Evolutionary conservation across 1,284 basidiomycete genomes (phyloP).

Genomic region (Athelia sp.): DNA sequence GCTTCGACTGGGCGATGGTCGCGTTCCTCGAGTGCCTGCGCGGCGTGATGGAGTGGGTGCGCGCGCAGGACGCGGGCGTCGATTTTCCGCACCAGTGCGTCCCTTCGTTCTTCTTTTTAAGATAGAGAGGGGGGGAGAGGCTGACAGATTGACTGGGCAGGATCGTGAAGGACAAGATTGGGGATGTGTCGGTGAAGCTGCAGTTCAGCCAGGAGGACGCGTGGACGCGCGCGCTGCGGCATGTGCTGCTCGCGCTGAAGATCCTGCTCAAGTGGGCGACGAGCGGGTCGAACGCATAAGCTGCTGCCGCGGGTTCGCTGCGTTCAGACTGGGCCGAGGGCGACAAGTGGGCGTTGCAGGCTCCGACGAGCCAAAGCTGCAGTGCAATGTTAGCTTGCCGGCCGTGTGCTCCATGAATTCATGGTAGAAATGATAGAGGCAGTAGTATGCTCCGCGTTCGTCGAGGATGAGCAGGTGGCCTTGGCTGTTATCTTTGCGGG

Average conservation of each 20-base stretch:
- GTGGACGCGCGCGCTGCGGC: slow-evolving; percentile 79
- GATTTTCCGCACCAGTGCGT: slow-evolving; percentile 84
- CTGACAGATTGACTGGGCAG: slow-evolving; percentile 34
- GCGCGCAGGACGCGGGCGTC: slow-evolving; percentile 63
- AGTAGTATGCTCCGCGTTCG: too few relatives aligned
- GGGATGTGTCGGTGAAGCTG: slow-evolving; percentile 89
- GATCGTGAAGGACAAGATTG: slow-evolving; percentile 92
- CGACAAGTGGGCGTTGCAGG: too few relatives aligned
- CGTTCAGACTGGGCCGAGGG: neutral
- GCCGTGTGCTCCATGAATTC: too few relatives aligned
- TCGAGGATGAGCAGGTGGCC: too few relatives aligned
- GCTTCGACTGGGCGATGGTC: slow-evolving; percentile 96
- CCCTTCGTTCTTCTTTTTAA: slow-evolving; percentile 3
- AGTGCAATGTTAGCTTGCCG: too few relatives aligned
- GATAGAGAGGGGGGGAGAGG: too few relatives aligned
- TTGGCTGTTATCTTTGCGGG: too few relatives aligned
- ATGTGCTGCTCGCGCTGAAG: slow-evolving; percentile 88
- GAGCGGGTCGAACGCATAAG: slow-evolving; percentile 62
- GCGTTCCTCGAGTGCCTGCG: slow-evolving; percentile 93
- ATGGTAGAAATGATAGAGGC: too few relatives aligned
- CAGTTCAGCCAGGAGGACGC: slow-evolving; percentile 93
- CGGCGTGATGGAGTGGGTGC: slow-evolving; percentile 84
- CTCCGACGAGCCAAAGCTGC: too few relatives aligned
- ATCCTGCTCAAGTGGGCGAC: slow-evolving; percentile 82
- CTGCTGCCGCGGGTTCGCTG: neutral